Percentiles rank a stretch among this genome's conserved stretches.
Conservation (phyloP, 352 stramenopile species). For the Pythium aristosporum region DNA sequence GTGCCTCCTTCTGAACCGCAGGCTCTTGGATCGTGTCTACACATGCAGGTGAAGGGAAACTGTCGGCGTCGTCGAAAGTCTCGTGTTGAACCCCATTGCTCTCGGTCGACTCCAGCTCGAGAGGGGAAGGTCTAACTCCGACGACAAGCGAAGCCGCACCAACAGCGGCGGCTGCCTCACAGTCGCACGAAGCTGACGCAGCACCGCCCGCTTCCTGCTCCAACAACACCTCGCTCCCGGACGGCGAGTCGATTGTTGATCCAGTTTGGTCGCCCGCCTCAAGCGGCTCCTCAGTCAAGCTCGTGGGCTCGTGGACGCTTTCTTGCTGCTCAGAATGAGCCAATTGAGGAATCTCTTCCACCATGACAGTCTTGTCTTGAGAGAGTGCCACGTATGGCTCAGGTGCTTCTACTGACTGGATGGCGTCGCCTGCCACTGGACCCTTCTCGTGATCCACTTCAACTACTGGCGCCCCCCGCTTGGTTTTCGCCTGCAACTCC, state of each 20-base stretch:
- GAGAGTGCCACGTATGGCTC: not conserved
- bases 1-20: not conserved
- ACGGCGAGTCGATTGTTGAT: not conserved
- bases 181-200: not conserved
- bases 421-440: not conserved
- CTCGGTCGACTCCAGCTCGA: not conserved
- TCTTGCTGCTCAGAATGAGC: not conserved
- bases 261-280: no score
- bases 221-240: not conserved
- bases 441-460: not conserved
- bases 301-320: not conserved
- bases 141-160: not conserved
- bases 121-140: not conserved
- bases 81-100: not conserved
- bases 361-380: not conserved
- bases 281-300: not conserved
- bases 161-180: not conserved
- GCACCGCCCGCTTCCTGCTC: not conserved
- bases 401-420: not conserved
- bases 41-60: not conserved
- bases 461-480: no score
- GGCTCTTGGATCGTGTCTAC: not conserved
- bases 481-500: not conserved
- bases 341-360: not conserved
- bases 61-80: not conserved